Conservation (phyloP, 2,329 filamentous ascomycete genomes). For the Ophiocordyceps robertsii region DNA sequence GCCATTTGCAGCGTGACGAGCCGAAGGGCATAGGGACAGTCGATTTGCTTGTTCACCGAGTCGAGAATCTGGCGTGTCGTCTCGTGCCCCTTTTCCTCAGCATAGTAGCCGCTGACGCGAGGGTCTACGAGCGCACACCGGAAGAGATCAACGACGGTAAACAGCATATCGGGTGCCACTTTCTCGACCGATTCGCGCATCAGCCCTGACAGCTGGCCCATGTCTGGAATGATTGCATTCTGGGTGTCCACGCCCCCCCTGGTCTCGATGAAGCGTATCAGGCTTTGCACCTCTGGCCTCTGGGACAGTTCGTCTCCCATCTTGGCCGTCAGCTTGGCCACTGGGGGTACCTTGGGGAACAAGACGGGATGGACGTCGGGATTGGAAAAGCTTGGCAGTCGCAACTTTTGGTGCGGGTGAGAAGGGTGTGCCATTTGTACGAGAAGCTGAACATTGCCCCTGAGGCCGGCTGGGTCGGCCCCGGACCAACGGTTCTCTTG, state of each 20-base stretch:
- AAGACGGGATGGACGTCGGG: conserved; percentile 51
- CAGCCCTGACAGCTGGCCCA: conserved; percentile 50
- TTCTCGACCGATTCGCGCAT: conserved; percentile 39
- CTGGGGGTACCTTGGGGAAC: conserved; percentile 67
- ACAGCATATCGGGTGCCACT: conserved; percentile 53
- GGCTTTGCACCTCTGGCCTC: conserved; percentile 43
- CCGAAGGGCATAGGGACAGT: conserved; percentile 67
- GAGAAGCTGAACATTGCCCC: conserved; percentile 59
- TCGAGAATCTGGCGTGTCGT: conserved; percentile 51
- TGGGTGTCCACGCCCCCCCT: conserved; percentile 44
- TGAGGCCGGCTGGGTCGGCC: conserved; percentile 54
- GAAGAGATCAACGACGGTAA: conserved; percentile 76
- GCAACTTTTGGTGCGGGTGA: conserved; percentile 62
- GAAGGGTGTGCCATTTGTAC: conserved; percentile 60
- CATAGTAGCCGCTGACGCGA: conserved; percentile 69
- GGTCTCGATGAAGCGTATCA: conserved; percentile 59
- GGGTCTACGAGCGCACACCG: conserved; percentile 65
- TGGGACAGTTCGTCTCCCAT: conserved; percentile 48
- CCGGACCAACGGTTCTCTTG: conserved; percentile 73
- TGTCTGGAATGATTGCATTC: conserved; percentile 57
- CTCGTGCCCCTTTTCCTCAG: conserved; percentile 54
- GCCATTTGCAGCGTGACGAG: conserved; percentile 72
- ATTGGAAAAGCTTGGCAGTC: conserved; percentile 55
- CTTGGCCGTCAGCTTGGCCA: conserved; percentile 71
- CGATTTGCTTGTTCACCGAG: conserved; percentile 39